Conservation (phyloP, 345 rosid species). For the Eutrema yunnanense region DNA sequence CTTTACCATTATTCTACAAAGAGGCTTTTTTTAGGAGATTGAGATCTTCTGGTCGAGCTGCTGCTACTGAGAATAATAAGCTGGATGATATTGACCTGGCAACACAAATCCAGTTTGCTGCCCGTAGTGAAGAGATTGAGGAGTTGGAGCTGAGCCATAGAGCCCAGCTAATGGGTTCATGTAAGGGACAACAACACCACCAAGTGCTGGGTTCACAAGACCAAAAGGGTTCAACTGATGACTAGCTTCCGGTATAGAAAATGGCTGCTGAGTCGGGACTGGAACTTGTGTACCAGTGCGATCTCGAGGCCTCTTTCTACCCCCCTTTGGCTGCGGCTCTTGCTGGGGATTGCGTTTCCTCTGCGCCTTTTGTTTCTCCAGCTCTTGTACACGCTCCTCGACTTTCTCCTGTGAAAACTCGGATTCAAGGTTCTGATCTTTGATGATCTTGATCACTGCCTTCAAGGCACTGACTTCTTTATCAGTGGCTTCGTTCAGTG, state of each 20-base stretch:
- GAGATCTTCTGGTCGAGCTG: constrained; percentile 39
- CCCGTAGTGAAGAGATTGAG: constrained; percentile 38
- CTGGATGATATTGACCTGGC: constrained; percentile 43
- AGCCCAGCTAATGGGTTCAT: constrained; percentile 35
- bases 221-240: constrained; percentile 35
- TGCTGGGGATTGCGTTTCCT: constrained; percentile 40
- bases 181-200: constrained; percentile 24
- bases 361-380: constrained; percentile 59
- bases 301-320: constrained; percentile 11
- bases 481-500: constrained; percentile 47
- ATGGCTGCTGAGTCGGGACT: constrained; percentile 11
- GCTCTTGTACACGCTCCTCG: constrained; percentile 49
- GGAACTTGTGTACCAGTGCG: background rate
- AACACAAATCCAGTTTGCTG: constrained; percentile 38
- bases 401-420: constrained; percentile 38
- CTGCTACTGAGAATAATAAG: constrained; percentile 47
- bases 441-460: constrained; percentile 48
- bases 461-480: constrained; percentile 56
- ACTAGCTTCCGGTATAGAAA: constrained; percentile 30
- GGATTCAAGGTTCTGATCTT: constrained; percentile 50
- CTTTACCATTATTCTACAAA: background rate
- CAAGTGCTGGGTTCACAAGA: constrained; percentile 29
- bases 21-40: background rate
- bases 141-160: constrained; percentile 34
- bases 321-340: background rate